Conservation (phyloP, 257 asterid species). For the Fraxinus pennsylvanica region DNA sequence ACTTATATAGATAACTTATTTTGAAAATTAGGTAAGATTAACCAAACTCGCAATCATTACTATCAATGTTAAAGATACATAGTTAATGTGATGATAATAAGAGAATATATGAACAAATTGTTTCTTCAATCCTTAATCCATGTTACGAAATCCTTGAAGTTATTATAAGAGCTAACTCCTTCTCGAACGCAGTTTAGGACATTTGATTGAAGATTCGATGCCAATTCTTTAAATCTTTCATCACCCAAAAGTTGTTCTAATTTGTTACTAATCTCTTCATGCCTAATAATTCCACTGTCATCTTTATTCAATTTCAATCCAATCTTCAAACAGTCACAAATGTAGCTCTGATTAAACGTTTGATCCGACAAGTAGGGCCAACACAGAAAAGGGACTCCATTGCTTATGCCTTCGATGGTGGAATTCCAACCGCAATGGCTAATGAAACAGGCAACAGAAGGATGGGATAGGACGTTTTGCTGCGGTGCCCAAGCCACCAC, state of each 20-base stretch:
- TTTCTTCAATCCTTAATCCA: constrained; percentile 28
- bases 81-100: too few species aligned
- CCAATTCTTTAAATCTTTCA: constrained; percentile 22
- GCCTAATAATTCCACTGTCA: constrained; percentile 18
- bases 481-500: constrained; percentile 36
- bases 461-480: constrained; percentile 35
- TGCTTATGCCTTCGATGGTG: background rate
- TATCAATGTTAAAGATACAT: too few species aligned
- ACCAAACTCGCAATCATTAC: too few species aligned
- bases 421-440: background rate
- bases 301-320: constrained; percentile 36
- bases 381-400: constrained; percentile 29
- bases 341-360: constrained; percentile 34
- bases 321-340: constrained; percentile 38
- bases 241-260: constrained; percentile 25
- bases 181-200: constrained; percentile 12
- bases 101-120: background rate
- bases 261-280: constrained; percentile 31
- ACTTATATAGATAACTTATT: too few species aligned
- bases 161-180: constrained; percentile 35
- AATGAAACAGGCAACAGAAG: constrained; percentile 35
- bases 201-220: constrained; percentile 27
- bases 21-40: too few species aligned
- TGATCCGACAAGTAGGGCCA: constrained; percentile 37
- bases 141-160: constrained; percentile 25